Base-by-base conservation (phyloP, 495 filamentous ascomycete species). In the Penicillium goetzii region DNA sequence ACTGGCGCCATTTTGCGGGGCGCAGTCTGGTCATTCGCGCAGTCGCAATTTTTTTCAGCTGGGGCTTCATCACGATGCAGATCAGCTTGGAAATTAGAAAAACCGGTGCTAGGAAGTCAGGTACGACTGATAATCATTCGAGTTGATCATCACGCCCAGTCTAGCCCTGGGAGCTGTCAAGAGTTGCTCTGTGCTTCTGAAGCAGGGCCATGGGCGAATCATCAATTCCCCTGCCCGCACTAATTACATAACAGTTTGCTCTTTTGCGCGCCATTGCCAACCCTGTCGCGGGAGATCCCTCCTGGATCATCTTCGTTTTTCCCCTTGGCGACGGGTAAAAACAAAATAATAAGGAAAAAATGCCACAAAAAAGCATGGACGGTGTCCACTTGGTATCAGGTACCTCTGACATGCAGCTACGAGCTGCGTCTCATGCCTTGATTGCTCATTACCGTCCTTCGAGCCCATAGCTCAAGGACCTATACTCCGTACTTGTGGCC, bases 161-260 rank as follows among this genome's bases (percentile, higher is more conserved):
- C 60, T 63, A 61, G 60, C 53, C 70, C 61, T 52, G 36, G 26
- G 40, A 57, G 65, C 72, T 75, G 73, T 76, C 69, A 75, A 65
- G 58, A 65, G 53, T 49, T 65, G 63, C 62, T 53, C 74, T 69
- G 70, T 71, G 72, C 66, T 67, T 56, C 47, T 38, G 56, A 62
- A 41, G 36, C n/a, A 15, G 12, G 45, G 30, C 36, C 21, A 56
- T 40, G 57, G 56, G 56, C 77, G 72, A 79, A 79, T 79, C 60
- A 69, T 53, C 58, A 64, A 53, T 49, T 41, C 32, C 25, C 56
- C 53, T 61, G 57, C 40, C 45, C 60, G 54, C 72, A 72, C 70
- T 62, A 66, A 79, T 79, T 78, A 79, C 75, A 70, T 79, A 79
- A 79, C 67, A 69, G 63, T 58, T 61, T 68, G 45, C 49, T 63